Conservation (phyloP, 176 grass and related monocot species). For the Pontederia paniculata region DNA sequence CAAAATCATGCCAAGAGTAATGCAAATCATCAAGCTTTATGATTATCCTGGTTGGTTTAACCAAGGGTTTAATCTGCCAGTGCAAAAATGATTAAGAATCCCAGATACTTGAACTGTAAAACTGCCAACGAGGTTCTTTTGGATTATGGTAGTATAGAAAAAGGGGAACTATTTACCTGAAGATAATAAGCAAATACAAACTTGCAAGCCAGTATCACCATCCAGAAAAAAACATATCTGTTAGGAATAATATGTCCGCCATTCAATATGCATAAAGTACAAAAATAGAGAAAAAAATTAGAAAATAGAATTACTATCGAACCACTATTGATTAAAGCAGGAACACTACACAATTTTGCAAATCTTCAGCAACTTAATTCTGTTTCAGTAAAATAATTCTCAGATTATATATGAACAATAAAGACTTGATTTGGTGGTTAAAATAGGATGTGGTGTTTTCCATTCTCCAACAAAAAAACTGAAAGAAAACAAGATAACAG, state of each 20-base stretch:
- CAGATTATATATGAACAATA: too few species aligned
- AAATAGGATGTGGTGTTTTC: too few species aligned
- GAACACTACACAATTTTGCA: too few species aligned
- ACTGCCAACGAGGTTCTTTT: background rate
- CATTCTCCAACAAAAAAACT: too few species aligned
- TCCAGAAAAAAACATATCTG: slow-evolving; percentile 89
- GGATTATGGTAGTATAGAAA: background rate
- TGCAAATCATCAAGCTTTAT: slow-evolving; percentile 45
- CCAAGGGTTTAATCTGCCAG: slow-evolving; percentile 74
- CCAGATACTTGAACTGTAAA: background rate
- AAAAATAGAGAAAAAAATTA: slow-evolving; percentile 13
- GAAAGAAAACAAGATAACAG: background rate
- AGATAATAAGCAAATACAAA: slow-evolving; percentile 96
- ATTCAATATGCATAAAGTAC: slow-evolving; percentile 11
- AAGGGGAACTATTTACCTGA: slow-evolving; percentile 40
- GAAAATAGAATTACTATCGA: slow-evolving; percentile 11
- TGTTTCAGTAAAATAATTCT: too few species aligned
- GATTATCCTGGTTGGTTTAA: slow-evolving; percentile 72
- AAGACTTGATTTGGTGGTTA: too few species aligned
- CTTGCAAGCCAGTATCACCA: slow-evolving; percentile 76
- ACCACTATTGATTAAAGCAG: too few species aligned
- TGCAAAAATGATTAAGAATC: slow-evolving; percentile 7
- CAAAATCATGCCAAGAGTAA: slow-evolving; percentile 89
- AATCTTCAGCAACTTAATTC: too few species aligned
- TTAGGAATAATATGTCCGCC: background rate